Evolutionary conservation across 768 basidiomycete genomes (phyloP), one percentile per base, ranked within the genome.

Genomic region (Serendipita vermifera): DNA sequence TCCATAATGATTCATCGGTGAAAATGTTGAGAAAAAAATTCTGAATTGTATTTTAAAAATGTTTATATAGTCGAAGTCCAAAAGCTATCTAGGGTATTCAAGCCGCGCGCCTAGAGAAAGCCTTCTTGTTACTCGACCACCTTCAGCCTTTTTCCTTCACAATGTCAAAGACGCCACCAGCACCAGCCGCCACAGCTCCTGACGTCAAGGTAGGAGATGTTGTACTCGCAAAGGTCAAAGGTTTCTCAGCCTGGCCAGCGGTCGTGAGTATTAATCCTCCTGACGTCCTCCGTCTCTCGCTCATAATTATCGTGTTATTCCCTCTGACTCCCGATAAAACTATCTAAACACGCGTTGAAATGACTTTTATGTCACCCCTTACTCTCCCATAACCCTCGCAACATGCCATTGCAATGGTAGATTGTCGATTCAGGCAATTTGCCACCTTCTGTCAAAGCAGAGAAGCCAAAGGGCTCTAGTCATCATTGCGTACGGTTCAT

Each of bases 241-340:
- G 94, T 7, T 97, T 75, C 72, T 91, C 96, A 1, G 77, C 86
- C 3, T 99, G 96, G 96, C 96, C 92, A 55, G 89, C 82, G 67
- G 85, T 87, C 74, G 94, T 94, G 66, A 71, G 87, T 78, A 64
- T 64, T 61, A 59, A 11, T 38, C 62, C 48, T 60, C 60, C 17
- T 48, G 58, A n/a, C n/a, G 59, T 57, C 59, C 55, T 63, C 58
- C 61, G 54, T 64, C 33, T 27, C 33, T 31, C 13, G 43, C n/a
- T 58, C 57, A 24, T 32, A 27, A 59, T n/a, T 54, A 5, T 33
- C 26, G 36, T 51, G 17, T 35, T n/a, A 29, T 36, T 31, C 15
- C 48, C 33, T 24, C 31, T 43, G 13, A 36, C 32, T 48, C 20
- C 38, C 29, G 32, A 48, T 36, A 29, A 33, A 29, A 17, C 36